Evolutionary conservation across 306 rosid genomes (phyloP).

Genomic region (apple (Malus domestica)): DNA sequence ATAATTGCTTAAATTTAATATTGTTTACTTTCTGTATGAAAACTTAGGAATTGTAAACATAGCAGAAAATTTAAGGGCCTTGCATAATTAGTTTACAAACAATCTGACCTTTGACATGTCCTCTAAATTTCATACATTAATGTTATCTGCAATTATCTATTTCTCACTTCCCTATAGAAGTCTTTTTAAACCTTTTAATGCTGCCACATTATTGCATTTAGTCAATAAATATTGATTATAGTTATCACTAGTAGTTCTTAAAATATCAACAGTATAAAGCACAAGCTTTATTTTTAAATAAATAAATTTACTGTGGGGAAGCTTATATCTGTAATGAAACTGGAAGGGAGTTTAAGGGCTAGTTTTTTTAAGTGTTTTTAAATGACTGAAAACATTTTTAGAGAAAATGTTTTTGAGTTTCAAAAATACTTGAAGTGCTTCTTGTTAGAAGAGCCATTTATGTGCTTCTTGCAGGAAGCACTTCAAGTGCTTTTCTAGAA

Average conservation of each 20-base stretch:
- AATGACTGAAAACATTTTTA: no score
- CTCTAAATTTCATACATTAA: constrained; percentile 1
- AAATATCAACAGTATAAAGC: background rate
- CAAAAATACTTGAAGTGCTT: no score
- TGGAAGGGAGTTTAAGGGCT: background rate
- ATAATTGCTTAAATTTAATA: background rate
- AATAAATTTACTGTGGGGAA: background rate
- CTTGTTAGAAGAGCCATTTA: no score
- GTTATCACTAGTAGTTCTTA: background rate
- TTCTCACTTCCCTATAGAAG: constrained; percentile 2
- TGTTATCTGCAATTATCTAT: background rate
- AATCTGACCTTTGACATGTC: background rate
- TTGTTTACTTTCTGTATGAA: background rate
- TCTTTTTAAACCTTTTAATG: background rate
- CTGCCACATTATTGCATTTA: background rate
- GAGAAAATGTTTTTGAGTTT: no score
- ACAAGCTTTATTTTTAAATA: background rate
- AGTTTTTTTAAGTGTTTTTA: no score
- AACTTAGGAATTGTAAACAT: background rate
- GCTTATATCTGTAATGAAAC: background rate
- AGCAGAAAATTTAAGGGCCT: background rate
- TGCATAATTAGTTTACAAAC: background rate
- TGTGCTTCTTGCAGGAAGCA: no score
- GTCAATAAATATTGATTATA: no score
- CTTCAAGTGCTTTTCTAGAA: no score